Conservation (phyloP, 306 rosid genomes). For the Prunus kanzakura region DNA sequence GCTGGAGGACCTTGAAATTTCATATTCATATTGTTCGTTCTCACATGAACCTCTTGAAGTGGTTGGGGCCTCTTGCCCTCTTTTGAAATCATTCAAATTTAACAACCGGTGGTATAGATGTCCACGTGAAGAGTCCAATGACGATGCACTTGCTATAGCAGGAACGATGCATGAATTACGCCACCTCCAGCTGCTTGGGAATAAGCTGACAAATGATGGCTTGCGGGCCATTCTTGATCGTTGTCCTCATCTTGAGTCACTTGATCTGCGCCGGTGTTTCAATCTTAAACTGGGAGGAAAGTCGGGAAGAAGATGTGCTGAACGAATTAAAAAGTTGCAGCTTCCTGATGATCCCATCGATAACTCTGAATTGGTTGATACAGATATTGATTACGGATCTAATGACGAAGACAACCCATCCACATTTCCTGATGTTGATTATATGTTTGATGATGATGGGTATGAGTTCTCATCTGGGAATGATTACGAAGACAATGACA, state of each 20-base stretch:
- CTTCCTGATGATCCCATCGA: constrained; percentile 32
- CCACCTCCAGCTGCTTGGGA: constrained; percentile 54
- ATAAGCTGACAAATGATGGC: constrained; percentile 45
- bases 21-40: constrained; percentile 18
- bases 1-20: constrained; percentile 58
- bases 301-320: constrained; percentile 34
- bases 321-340: constrained; percentile 36
- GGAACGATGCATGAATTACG: constrained; percentile 41
- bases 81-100: constrained; percentile 36
- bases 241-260: constrained; percentile 54
- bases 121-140: constrained; percentile 9
- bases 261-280: constrained; percentile 53
- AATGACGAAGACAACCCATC: constrained; percentile 36
- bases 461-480: constrained; percentile 28
- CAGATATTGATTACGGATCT: background rate
- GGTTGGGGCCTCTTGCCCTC: constrained; percentile 47
- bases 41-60: constrained; percentile 27
- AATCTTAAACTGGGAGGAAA: constrained; percentile 32
- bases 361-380: constrained; percentile 28
- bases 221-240: constrained; percentile 52
- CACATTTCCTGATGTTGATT: constrained; percentile 33
- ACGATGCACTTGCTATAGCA: constrained; percentile 52
- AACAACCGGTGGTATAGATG: constrained; percentile 15
- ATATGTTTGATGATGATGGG: constrained; percentile 28
- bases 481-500: background rate